Percentiles rank a stretch among this genome's conserved stretches.
These are phyloP conservation scores for Xylaria sp. DNA, from an alignment of 2,329 filamentous ascomycete genomes.

Conservation along the genomic window DNA sequence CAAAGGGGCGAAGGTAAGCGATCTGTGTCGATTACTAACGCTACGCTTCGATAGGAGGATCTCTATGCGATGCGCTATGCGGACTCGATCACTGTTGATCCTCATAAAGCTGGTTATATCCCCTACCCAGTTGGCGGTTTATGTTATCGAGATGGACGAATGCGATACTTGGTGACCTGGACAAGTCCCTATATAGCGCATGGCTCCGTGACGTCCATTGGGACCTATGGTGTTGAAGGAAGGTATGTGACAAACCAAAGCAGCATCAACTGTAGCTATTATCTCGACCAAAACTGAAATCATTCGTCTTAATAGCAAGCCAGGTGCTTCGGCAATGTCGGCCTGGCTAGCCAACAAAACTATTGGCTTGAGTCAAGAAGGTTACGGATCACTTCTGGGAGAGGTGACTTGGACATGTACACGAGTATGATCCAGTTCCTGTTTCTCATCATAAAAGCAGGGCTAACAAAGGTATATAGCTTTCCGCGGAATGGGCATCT, in stretches of 20 bases:
- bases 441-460: background rate
- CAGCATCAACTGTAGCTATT: background rate
- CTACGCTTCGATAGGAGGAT: slow-evolving; percentile 44
- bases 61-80: slow-evolving; percentile 54
- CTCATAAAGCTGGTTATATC: slow-evolving; percentile 60
- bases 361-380: slow-evolving; percentile 55
- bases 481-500: slow-evolving; percentile 56
- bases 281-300: background rate
- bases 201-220: slow-evolving; percentile 54
- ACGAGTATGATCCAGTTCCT: slow-evolving; percentile 45
- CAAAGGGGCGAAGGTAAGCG: background rate
- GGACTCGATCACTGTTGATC: slow-evolving; percentile 61
- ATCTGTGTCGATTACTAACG: background rate
- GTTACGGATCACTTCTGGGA: slow-evolving; percentile 56
- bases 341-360: slow-evolving; percentile 58
- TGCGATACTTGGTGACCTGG: slow-evolving; percentile 59
- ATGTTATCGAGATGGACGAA: slow-evolving; percentile 57
- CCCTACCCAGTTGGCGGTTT: slow-evolving; percentile 59
- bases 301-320: slow-evolving; percentile 51
- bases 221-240: slow-evolving; percentile 59
- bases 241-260: slow-evolving; percentile 45
- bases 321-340: slow-evolving; percentile 58
- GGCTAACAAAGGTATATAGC: slow-evolving; percentile 39
- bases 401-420: slow-evolving; percentile 59
- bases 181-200: slow-evolving; percentile 55